Evolutionary conservation across 441 rosid species (phyloP), one percentile per base, ranked within the genome.

Genomic region (Macaranga tanarius): DNA sequence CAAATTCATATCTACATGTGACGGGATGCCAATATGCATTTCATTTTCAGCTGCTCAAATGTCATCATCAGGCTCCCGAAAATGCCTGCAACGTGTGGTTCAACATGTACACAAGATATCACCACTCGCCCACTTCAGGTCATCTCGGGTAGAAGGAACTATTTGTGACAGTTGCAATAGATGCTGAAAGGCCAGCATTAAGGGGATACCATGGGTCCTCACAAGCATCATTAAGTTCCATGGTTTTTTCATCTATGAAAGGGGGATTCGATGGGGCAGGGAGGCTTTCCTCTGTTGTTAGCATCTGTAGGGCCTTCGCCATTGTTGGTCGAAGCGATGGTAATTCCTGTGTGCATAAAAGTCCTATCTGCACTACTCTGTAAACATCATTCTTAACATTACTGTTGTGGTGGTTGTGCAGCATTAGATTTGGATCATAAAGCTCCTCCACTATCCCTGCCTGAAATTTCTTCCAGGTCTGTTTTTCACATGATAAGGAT

Each of bases 381-480:
- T 25, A 54, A 58, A 87, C 77, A 65, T 92, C 95, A 51, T 78
- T 78, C 79, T 84, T 89, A 34, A 82, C 76, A 45, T 70, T 75
- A 71, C 73, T 61, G 81, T 86, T 71, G 23, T 83, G 75, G 77
- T 79, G 75, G 72, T 84, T 74, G 6, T 86, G 79, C 73, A 88
- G 71, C 79, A 82, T 79, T 42, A 95, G 79, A 71, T 90, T 91
- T 25, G 88, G 87, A 84, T 92, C 97, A 3, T 70, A 91, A 58
- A 91, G 85, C 34, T 89, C 92, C 70, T 92, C 97, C 62, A 81
- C 78, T 0, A 75, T 84, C 66, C 90, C 90, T 67, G 81, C 73
- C 76, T 89, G 95, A 75, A 89, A 95, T 79, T 84, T 86, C 77
- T 82, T 90, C 99, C 98, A 92, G 4, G 87, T 74, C 99, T 95